phyloP scores from a whole-genome alignment of 768 basidiomycete genomes.

The Amanita molliuscula region DNA sequence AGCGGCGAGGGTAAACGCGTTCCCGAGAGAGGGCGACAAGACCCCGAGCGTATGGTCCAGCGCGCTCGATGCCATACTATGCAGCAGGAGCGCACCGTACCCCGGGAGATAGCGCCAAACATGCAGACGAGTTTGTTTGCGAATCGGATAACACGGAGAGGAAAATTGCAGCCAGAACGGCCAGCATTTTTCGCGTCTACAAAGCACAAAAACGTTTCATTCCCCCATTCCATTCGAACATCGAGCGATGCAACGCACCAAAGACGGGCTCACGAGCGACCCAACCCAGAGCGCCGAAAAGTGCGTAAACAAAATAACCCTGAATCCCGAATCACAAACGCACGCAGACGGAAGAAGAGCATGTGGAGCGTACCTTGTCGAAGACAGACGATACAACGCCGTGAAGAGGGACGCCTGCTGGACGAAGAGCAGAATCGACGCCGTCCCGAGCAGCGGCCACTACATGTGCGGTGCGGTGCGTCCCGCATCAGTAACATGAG shows the following conservation, averaged over 20 bases:
- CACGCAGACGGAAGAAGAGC: neutral
- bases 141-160: constrained; percentile 53
- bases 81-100: constrained; percentile 53
- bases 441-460: constrained; percentile 65
- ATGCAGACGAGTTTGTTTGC: constrained; percentile 25
- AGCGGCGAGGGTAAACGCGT: constrained; percentile 43
- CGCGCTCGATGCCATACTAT: constrained; percentile 49
- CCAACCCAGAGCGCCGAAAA: constrained; percentile 62
- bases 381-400: constrained; percentile 57
- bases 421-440: constrained; percentile 57
- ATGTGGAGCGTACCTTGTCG: constrained; percentile 44
- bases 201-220: neutral
- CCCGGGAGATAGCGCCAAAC: constrained; percentile 44
- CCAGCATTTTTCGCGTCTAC: constrained; percentile 41
- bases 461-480: constrained; percentile 17
- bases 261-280: constrained; percentile 35
- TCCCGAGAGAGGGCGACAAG: constrained; percentile 47
- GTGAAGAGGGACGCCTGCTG: constrained; percentile 60
- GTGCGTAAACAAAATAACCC: constrained; percentile 60
- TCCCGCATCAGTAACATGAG: constrained; percentile 3
- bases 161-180: constrained; percentile 36
- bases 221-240: neutral
- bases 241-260: constrained; percentile 25
- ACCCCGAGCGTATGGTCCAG: constrained; percentile 53
- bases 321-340: constrained; percentile 17